Evolutionary conservation across 2,329 filamentous ascomycete species (phyloP).

Genomic region (Didymella arachidicola): DNA sequence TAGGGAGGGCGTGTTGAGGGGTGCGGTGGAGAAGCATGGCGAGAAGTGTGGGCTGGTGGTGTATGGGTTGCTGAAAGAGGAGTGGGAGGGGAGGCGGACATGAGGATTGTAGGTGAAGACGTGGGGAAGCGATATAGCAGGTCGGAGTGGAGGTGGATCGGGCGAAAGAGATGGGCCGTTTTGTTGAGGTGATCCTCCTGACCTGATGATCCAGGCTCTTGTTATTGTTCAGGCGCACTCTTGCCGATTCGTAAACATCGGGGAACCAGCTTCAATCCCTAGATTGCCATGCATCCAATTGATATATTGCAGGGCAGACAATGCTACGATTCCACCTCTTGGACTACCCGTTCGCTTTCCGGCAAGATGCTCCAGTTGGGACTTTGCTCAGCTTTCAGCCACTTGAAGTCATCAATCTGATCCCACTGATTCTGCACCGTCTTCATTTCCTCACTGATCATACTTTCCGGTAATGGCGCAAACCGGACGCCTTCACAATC

Average conservation of each 20-base stretch:
- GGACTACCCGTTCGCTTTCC: slow-evolving; percentile 46
- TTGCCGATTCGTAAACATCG: not conserved
- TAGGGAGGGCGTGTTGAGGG: slow-evolving; percentile 48
- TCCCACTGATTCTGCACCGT: slow-evolving; percentile 74
- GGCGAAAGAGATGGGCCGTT: not conserved
- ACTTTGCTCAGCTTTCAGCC: slow-evolving; percentile 84
- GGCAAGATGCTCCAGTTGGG: slow-evolving; percentile 84
- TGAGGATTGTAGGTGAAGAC: not conserved
- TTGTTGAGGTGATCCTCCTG: not conserved
- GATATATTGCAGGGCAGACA: not conserved
- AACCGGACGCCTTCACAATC: slow-evolving; percentile 82
- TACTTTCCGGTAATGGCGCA: slow-evolving; percentile 70
- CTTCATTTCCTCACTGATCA: slow-evolving; percentile 6
- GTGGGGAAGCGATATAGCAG: not conserved
- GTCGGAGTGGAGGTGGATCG: not conserved
- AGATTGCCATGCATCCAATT: not conserved
- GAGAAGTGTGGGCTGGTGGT: slow-evolving; percentile 42
- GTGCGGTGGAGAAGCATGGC: slow-evolving; percentile 48
- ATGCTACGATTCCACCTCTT: not conserved
- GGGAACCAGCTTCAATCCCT: not conserved
- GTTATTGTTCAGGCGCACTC: not conserved
- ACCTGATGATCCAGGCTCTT: not conserved
- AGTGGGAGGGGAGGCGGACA: slow-evolving; percentile 37
- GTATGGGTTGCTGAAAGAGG: slow-evolving; percentile 46
- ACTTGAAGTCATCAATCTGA: slow-evolving; percentile 96